phyloP scores from a whole-genome alignment of 2,329 filamentous ascomycete species.

The Ceratocystis huliohia region DNA sequence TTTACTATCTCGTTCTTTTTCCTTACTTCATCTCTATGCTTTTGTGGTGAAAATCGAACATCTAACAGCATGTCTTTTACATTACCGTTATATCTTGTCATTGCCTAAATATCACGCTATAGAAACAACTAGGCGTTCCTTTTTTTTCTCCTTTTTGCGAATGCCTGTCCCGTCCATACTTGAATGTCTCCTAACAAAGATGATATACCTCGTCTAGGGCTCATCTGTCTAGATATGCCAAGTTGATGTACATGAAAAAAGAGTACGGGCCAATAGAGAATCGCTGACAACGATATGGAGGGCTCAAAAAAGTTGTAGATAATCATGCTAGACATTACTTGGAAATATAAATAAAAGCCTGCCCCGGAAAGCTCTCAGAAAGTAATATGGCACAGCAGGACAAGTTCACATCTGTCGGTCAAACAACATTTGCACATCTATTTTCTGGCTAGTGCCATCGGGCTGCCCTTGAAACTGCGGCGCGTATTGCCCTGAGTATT shows the following conservation, averaged over 20 bases:
- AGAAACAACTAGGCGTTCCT: neutral
- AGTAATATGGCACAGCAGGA: neutral
- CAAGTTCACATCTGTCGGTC: neutral
- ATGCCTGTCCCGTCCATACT: too few species aligned
- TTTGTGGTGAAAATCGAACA: neutral
- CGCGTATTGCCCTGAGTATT: neutral
- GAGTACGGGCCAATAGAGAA: too few species aligned
- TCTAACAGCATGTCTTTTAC: slow-evolving; percentile 1
- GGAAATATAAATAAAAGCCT: neutral
- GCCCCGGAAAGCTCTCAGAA: neutral
- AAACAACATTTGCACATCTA: slow-evolving; percentile 11
- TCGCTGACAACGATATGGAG: too few species aligned
- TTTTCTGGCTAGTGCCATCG: neutral
- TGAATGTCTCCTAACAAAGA: too few species aligned
- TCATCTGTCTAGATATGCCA: too few species aligned
- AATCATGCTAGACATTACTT: neutral
- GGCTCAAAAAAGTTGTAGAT: neutral
- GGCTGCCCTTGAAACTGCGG: slow-evolving; percentile 1
- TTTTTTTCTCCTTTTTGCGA: neutral
- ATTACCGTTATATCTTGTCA: neutral
- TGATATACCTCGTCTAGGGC: too few species aligned
- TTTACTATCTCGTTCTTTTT: neutral
- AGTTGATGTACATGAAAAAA: too few species aligned
- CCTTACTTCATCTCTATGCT: neutral
- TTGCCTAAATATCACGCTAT: slow-evolving; percentile 1